Percentiles rank a stretch among this genome's conserved stretches.
phyloP scores from a whole-genome alignment of 1,284 basidiomycete genomes.

The Ceratobasidium sp. region DNA sequence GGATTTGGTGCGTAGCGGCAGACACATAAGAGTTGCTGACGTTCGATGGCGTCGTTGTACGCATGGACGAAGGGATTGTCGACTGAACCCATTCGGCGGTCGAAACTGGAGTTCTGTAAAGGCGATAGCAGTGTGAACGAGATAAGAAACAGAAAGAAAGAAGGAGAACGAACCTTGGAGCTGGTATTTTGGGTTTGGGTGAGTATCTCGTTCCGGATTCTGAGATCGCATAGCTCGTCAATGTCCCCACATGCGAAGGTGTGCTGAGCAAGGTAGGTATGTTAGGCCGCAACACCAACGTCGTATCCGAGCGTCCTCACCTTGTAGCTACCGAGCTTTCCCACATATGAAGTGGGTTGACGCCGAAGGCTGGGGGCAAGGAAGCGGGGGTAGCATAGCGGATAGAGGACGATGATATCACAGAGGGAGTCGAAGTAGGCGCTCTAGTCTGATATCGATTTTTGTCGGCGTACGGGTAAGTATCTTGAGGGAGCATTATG shows the following conservation, averaged over 20 bases:
- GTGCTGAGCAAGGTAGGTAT: not conserved
- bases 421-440: too few species aligned
- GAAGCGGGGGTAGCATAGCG: slow-evolving; percentile 13
- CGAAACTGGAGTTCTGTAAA: not conserved
- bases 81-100: not conserved
- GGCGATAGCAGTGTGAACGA: not conserved
- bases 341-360: not conserved
- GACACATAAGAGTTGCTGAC: not conserved
- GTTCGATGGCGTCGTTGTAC: not conserved
- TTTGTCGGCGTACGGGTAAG: too few species aligned
- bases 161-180: not conserved
- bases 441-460: too few species aligned
- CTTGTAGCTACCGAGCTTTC: not conserved
- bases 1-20: not conserved
- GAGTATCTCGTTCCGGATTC: not conserved
- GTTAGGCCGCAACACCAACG: not conserved
- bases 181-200: not conserved
- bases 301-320: not conserved
- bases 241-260: not conserved
- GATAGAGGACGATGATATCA: not conserved
- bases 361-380: not conserved
- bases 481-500: too few species aligned
- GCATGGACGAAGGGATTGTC: not conserved
- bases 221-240: not conserved
- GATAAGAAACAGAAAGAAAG: not conserved